Evolutionary conservation across 768 basidiomycete genomes (phyloP), one percentile per base, ranked within the genome.

Genomic region (Termitomyces sp.): DNA sequence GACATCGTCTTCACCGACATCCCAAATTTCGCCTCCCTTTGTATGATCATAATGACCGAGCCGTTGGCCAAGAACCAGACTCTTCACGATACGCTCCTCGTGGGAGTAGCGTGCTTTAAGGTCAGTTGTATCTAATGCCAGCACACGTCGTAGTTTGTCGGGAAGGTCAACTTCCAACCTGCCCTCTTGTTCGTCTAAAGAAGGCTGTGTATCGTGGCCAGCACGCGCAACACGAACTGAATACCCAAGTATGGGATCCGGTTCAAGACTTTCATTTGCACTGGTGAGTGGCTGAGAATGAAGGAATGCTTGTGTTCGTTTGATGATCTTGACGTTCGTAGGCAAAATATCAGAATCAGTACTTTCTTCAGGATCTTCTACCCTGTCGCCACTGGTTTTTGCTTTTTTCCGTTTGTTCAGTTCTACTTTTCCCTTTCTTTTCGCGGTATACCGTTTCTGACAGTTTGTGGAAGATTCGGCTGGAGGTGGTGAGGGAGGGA

Each of bases 21-120:
- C 85, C 89, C 89, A 91, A 57, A 91, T 82, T 56, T 86, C 82
- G 3, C 87, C 88, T 18, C 88, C 88, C 67, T 77, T 86, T 51
- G 65, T 71, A 14, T 84, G 75, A 59, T 90, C 81, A 66, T 88
- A 88, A 65, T 81, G 78, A 42, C 69, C 72, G 61, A 74, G 72
- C 56, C 82, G 77, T 56, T 71, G 69, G 32, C 88, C 86, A 65
- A 85, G 84, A 37, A 92, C 63, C 47, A 92, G 70, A 20, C 77
- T 74, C 58, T 82, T 78, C 39, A 85, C 83, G 24, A 91, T 67
- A 64, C 72, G 75, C 58, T 84, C 82, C 61, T 79, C 81, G 46
- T 80, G 76, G 13, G 62, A 64, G 58, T 70, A 71, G 61, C 69
- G 76, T 62, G 71, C 64, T 61, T 74, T 76, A 34, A 65, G 70